Evolutionary conservation across 345 rosid species (phyloP), one percentile per base, ranked within the genome.

Genomic region (Murraya paniculata): DNA sequence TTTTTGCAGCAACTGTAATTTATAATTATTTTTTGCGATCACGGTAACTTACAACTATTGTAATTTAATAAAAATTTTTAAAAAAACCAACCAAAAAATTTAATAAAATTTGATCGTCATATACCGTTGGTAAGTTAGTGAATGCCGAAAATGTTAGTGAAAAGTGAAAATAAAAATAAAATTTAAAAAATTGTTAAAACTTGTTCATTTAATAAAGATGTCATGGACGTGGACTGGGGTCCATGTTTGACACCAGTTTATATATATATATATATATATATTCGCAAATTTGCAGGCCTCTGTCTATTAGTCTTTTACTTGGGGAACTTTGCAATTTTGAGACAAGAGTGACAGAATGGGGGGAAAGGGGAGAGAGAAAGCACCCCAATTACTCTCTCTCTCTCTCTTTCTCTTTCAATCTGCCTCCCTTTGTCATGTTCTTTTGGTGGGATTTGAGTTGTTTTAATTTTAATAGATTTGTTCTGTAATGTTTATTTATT

Each of bases 371-470:
- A 33, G 45, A 31, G 68, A 73, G 70, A 64, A 58, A n/a, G 61
- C 61, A 18, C 22, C 31, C 24, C 36, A 4, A 11, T 21, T 0
- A 7, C n/a, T 62, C 19, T 48, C 59, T 39, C 24, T 72, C n/a
- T 27, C 16, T 55, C n/a, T 62, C 19, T 48, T 48, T 39, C 24
- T 72, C n/a, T 27, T 22, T 55, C 45, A 38, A 56, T 59, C 55
- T 57, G 76, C 73, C 60, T 30, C 9, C 0, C 2, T 33, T 50
- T 68, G 79, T 80, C 75, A 24, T 48, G 60, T 78, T 78, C 33
- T 71, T 31, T 75, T 45, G 33, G n/a, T 41, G 31, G 9, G 27
- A n/a, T 27, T 66, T 45, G 41, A 27, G 74, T 45, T 45, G 50
- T 45, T 45, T 45, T 45, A 14, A 18, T 13, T 3, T 58, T 35